Conservation (phyloP, 345 rosid genomes). For the Cardamine chenopodiifolia region DNA sequence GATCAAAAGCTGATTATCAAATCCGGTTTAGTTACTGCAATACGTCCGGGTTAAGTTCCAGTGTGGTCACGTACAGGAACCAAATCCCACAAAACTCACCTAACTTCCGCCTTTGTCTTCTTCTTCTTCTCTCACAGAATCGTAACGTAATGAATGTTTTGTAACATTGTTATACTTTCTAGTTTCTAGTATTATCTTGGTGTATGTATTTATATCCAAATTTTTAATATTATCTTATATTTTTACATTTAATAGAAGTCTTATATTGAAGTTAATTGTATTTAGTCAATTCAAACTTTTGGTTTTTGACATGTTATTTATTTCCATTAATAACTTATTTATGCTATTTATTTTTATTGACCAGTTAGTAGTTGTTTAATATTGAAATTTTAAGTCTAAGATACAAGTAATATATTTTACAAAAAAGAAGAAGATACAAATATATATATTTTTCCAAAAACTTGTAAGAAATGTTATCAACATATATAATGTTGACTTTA, state of each 20-base stretch:
- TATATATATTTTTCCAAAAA: not conserved
- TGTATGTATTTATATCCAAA: not conserved
- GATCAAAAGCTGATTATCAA: conserved; percentile 67
- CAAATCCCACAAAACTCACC: not conserved
- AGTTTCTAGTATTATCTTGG: not conserved
- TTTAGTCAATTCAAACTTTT: not conserved
- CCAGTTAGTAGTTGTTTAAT: not conserved
- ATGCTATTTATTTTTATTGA: not conserved
- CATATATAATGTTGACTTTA: not conserved
- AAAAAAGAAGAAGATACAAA: no score
- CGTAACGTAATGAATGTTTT: not conserved
- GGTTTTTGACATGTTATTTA: not conserved
- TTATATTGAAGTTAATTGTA: not conserved
- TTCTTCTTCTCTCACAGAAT: conserved; percentile 1
- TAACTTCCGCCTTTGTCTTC: conserved; percentile 1
- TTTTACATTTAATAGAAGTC: no score
- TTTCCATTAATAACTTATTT: not conserved
- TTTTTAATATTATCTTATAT: no score
- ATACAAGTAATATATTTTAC: not conserved
- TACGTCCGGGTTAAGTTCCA: conserved; percentile 76
- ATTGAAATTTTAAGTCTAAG: not conserved
- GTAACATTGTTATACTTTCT: not conserved
- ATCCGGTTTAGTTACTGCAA: conserved; percentile 53
- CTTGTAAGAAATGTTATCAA: not conserved
- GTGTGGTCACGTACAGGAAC: conserved; percentile 41